Conservation (phyloP, 805 yeast genomes). For the Ogataea minuta region DNA sequence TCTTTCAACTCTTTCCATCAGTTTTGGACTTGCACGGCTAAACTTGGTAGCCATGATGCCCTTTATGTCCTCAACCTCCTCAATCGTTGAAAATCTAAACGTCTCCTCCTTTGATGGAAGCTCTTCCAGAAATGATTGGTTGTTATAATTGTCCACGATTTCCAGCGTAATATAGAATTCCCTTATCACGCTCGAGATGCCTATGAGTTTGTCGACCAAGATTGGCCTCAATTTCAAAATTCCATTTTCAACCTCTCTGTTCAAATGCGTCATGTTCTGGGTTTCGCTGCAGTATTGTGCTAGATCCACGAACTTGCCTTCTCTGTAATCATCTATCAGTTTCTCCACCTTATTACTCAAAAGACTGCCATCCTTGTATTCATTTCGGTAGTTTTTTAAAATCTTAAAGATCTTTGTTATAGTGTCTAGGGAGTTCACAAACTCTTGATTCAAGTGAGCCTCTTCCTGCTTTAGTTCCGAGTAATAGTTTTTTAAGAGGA, state of each 20-base stretch:
- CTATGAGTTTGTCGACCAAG: constrained; percentile 24
- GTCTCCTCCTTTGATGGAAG: constrained; percentile 31
- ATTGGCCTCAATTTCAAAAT: constrained; percentile 27
- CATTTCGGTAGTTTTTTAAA: constrained; percentile 15
- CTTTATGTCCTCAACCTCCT: constrained; percentile 27
- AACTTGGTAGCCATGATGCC: constrained; percentile 29
- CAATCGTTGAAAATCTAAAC: constrained; percentile 11
- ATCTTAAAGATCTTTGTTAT: constrained; percentile 24
- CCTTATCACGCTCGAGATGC: constrained; percentile 23
- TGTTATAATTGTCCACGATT: constrained; percentile 21
- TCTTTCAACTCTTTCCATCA: constrained; percentile 26
- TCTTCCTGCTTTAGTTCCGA: constrained; percentile 17
- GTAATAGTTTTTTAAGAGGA: constrained; percentile 6
- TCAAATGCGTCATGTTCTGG: constrained; percentile 23
- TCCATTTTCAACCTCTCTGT: constrained; percentile 23
- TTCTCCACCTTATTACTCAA: constrained; percentile 20
- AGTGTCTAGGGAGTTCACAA: constrained; percentile 27
- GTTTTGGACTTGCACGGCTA: constrained; percentile 25
- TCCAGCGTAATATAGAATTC: constrained; percentile 26
- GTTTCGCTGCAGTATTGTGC: constrained; percentile 23
- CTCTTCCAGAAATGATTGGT: constrained; percentile 16
- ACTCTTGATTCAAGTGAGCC: constrained; percentile 21
- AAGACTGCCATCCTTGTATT: constrained; percentile 15
- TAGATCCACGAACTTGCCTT: constrained; percentile 17
- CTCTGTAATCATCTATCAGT: constrained; percentile 23